Percentiles rank a stretch among this genome's conserved stretches.
Evolutionary conservation across 1,139 yeast species (phyloP).

Genomic region (Kodamaea arcana): DNA sequence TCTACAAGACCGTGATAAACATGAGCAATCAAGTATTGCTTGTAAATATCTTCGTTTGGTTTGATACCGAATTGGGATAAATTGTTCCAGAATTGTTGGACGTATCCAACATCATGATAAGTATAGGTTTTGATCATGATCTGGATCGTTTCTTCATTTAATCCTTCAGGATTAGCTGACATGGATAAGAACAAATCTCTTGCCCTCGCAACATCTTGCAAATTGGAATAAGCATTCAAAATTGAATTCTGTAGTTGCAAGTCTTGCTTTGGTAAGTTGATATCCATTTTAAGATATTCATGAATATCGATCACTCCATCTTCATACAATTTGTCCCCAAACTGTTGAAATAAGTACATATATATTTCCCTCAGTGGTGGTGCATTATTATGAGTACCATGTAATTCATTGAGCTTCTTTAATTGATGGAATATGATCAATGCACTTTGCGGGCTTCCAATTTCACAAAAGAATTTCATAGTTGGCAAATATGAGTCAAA

Average conservation of each 20-base stretch:
- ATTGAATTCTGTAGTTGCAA: slow-evolving; percentile 57
- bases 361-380: slow-evolving; percentile 73
- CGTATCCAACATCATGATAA: slow-evolving; percentile 54
- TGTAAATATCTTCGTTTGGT: slow-evolving; percentile 54
- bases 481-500: slow-evolving; percentile 57
- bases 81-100: slow-evolving; percentile 60
- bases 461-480: slow-evolving; percentile 55
- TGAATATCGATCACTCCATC: slow-evolving; percentile 70
- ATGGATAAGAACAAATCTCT: slow-evolving; percentile 60
- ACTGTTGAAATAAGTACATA: slow-evolving; percentile 53
- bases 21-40: slow-evolving; percentile 68
- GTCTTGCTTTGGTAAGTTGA: slow-evolving; percentile 51
- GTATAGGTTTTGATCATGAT: slow-evolving; percentile 70
- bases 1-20: slow-evolving; percentile 64
- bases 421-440: slow-evolving; percentile 61
- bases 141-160: slow-evolving; percentile 66
- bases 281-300: slow-evolving; percentile 62
- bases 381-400: slow-evolving; percentile 37
- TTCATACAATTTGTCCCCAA: slow-evolving; percentile 58
- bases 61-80: slow-evolving; percentile 50
- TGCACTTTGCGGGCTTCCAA: slow-evolving; percentile 61
- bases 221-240: slow-evolving; percentile 61
- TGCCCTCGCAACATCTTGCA: slow-evolving; percentile 59
- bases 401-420: slow-evolving; percentile 53
- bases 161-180: slow-evolving; percentile 50